These are phyloP conservation scores for Backusella tarrabulga DNA, from an alignment of 192 early-diverging fungal species.

Conservation along the genomic window DNA sequence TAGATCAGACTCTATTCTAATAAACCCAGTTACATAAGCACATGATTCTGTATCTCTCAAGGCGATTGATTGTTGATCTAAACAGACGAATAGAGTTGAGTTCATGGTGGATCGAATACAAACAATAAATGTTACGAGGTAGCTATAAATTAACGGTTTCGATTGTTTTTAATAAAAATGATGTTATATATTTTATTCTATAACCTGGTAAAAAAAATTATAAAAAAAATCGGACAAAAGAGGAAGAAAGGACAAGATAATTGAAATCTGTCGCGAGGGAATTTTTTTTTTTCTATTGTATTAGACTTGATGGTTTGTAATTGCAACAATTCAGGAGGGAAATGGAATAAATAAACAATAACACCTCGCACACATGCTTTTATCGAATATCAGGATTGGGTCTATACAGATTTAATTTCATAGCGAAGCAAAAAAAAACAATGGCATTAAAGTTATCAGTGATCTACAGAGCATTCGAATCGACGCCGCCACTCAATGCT, in stretches of 20 bases:
- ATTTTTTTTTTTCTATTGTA: neutral
- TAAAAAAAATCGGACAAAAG: neutral
- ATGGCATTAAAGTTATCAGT: neutral
- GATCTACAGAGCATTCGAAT: neutral
- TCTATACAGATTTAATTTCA: neutral
- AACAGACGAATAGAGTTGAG: neutral
- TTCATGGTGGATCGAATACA: neutral
- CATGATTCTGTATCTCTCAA: neutral
- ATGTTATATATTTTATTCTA: neutral
- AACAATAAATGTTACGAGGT: neutral
- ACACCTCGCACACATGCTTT: conserved; percentile 1
- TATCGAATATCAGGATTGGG: neutral
- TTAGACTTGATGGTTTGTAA: neutral
- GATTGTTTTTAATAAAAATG: neutral
- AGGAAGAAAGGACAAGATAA: conserved; percentile 4
- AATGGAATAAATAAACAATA: conserved; percentile 3
- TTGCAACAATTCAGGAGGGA: neutral
- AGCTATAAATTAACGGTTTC: neutral
- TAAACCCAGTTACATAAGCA: neutral
- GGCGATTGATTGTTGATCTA: neutral
- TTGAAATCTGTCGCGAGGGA: neutral
- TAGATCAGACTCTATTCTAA: neutral
- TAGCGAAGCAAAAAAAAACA: neutral
- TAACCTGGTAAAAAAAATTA: neutral
- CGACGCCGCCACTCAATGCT: neutral